Base-by-base conservation (phyloP, 2,329 filamentous ascomycete species). In the Trichoderma polysporum region DNA sequence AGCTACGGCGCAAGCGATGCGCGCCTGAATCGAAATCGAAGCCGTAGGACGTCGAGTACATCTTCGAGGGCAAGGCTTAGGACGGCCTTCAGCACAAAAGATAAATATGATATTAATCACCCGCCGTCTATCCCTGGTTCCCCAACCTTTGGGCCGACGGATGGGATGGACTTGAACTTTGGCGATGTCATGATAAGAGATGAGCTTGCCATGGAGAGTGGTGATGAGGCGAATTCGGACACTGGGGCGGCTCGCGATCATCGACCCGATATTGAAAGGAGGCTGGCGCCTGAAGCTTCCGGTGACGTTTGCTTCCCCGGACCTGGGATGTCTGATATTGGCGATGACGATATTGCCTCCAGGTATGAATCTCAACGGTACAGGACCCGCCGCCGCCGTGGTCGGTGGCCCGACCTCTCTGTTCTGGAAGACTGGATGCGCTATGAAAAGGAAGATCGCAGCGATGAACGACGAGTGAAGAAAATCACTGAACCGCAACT, bases 251-350 rank as follows among this genome's bases (percentile, higher is more conserved):
- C 71, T 22, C 70, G 73, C 22, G 75, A 76, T 31, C 75, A 71
- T 31, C 73, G 77, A 22, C 70, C 76, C 3, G 74, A 77, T 12
- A 61, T 72, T 19, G 69, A 68, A 6, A 72, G 76, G 57, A 84
- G 90, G 41, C 84, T 88, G 70, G 83, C 85, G 13, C 77, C 90
- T 13, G 84, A 89, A 12, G 91, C 89, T 0, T 88, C 95, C 73
- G 91, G 91, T 70, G 95, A 98, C 79, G 94, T 98, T 0, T 97
- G 95, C 80, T 97, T 97, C 73, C 94, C 94, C 0, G 88, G 91
- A 64, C 88, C 75, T 9, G 78, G 74, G 31, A 79, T 93, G 78
- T 95, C 92, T 0, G 93, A 96, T 73, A 82, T 95, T 56, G 93
- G 85, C 31, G 91, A 94, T 35, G 93, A 96, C 54, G 92, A 95